Evolutionary conservation across 1,284 basidiomycete species (phyloP).

Genomic region (Irpex sp.): DNA sequence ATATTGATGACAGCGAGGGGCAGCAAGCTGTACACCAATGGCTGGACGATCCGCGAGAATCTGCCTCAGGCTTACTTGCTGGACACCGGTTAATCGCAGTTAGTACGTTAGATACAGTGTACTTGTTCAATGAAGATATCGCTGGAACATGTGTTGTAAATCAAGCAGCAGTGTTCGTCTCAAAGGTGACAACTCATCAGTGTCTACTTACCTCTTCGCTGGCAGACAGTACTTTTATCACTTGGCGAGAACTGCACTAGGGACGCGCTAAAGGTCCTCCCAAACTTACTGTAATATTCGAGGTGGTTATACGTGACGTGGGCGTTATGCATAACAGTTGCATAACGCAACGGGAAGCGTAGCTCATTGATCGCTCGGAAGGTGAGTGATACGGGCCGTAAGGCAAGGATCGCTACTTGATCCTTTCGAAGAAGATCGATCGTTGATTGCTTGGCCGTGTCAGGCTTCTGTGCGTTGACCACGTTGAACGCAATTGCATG

Average conservation of each 20-base stretch:
- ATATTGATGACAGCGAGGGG: not conserved
- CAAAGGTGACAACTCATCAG: no score
- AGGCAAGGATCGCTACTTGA: not conserved
- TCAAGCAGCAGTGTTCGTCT: no score
- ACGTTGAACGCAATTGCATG: not conserved
- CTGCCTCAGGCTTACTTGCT: not conserved
- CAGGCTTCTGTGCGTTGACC: not conserved
- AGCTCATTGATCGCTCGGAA: not conserved
- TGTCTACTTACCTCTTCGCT: no score
- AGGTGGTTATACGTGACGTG: no score
- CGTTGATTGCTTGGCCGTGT: not conserved
- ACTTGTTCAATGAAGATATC: not conserved
- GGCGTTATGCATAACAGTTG: no score
- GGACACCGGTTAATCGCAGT: not conserved
- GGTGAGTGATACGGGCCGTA: not conserved
- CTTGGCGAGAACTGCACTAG: no score
- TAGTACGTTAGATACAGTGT: not conserved
- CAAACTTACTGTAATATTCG: not conserved
- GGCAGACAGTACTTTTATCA: no score
- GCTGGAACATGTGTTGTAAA: not conserved
- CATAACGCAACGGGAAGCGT: not conserved
- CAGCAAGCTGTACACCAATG: not conserved
- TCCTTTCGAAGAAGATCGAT: not conserved
- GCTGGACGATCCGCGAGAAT: not conserved
- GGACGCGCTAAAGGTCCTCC: no score